phyloP scores from a whole-genome alignment of 352 stramenopile genomes.

The Globisporangium parvum region DNA sequence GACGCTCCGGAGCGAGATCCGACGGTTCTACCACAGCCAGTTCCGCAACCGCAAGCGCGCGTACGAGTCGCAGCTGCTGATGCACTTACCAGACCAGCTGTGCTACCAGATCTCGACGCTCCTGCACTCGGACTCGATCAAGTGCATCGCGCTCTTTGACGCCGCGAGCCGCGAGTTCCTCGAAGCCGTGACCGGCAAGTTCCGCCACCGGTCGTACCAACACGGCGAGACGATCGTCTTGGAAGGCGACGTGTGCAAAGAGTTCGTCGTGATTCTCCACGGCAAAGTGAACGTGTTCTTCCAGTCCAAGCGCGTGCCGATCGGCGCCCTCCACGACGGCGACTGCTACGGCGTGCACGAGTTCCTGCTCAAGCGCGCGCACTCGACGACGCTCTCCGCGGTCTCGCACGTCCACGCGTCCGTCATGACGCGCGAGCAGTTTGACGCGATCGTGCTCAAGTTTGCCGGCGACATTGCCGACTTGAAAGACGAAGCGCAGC shows the following conservation, averaged over 20 bases:
- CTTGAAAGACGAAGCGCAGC: slow-evolving; percentile 40
- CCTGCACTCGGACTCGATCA: slow-evolving; percentile 54
- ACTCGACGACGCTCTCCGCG: slow-evolving; percentile 42
- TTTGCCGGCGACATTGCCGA: slow-evolving; percentile 49
- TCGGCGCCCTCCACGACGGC: slow-evolving; percentile 50
- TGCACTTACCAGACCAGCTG: slow-evolving; percentile 60
- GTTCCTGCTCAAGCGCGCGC: slow-evolving; percentile 43
- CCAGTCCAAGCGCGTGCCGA: slow-evolving; percentile 31
- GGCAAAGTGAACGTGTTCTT: slow-evolving; percentile 67
- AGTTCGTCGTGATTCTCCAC: slow-evolving; percentile 60
- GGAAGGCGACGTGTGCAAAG: slow-evolving; percentile 60
- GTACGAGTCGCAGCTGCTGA: slow-evolving; percentile 68
- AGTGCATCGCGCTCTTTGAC: slow-evolving; percentile 52
- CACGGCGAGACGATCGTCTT: slow-evolving; percentile 65
- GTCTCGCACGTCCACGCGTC: slow-evolving; percentile 51
- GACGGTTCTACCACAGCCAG: slow-evolving; percentile 68
- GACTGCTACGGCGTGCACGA: slow-evolving; percentile 67
- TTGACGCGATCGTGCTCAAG: slow-evolving; percentile 55
- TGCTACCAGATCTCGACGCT: slow-evolving; percentile 72
- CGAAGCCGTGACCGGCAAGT: slow-evolving; percentile 76
- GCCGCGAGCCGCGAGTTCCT: slow-evolving; percentile 59
- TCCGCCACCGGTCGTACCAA: slow-evolving; percentile 64
- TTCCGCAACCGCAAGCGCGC: slow-evolving; percentile 50
- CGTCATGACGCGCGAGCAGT: slow-evolving; percentile 69
- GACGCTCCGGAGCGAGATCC: slow-evolving; percentile 48